Base-by-base conservation (phyloP, 352 stramenopile species). In the Globisporangium paddicum region DNA sequence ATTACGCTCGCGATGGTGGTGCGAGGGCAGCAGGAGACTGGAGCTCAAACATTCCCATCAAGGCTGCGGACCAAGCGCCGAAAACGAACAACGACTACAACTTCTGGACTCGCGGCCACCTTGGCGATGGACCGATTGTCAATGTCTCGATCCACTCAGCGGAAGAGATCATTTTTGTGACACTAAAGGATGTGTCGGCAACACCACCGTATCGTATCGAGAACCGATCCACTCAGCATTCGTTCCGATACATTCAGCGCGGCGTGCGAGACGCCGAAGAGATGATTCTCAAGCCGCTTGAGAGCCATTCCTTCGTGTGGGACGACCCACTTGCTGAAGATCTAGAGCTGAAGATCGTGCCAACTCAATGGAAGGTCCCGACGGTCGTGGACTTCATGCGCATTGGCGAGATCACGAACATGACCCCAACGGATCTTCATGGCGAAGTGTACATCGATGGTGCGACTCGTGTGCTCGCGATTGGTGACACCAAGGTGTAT, bases 391-490 rank as follows among this genome's bases (percentile, higher is more conserved):
- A 94, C 32, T 84, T 95, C 47, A 79, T 89, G 62, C 71, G 82
- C 48, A 87, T 95, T 62, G 79, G 82, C 6, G 71, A 75, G 21
- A 69, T 89, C 28, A 68, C 72, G 52, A 79, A 73, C 32, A 48
- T 89, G 49, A 71, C 76, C 34, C 74, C 80, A 8, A 67, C 77
- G 16, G 73, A 78, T 6, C 58, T 96, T 46, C 71, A 84, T 46
- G 86, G 72, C 26, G 86, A 96, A 67, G 83, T 96, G 50, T 96
- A 96, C 62, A 91, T 96, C 60, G 83, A 96, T 58, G 75, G 75
- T 8, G 77, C 70, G 11, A 94, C 86, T 7, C 76, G 86, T 58
- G 86, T 96, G 18, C 78, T 93, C 45, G 83, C 85, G 0, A 73
- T 94, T 40, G 82, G 86, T 18, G 86, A 96, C 52, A 86, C 78